A percentile compares a stretch with the other conserved stretches of the same genome.
Conservation (phyloP, 495 filamentous ascomycete genomes). For the Penicillium coffeae region DNA sequence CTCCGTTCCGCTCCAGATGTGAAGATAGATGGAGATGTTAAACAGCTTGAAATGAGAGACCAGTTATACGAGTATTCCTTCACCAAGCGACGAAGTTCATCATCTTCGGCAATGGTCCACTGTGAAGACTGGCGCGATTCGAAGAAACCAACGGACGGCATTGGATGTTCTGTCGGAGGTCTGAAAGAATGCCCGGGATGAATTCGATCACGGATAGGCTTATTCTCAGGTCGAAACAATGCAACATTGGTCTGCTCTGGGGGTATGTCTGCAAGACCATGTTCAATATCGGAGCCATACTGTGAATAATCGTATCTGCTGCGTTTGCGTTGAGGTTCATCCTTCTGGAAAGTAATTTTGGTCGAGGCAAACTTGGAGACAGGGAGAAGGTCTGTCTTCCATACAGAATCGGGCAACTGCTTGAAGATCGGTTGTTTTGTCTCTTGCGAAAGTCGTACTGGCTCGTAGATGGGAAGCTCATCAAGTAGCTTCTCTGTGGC, state of each 20-base stretch:
- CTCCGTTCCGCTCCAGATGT: slow-evolving; percentile 81
- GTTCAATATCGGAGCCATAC: slow-evolving; percentile 60
- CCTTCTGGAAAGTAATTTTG: slow-evolving; percentile 65
- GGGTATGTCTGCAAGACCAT: slow-evolving; percentile 46
- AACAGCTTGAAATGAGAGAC: slow-evolving; percentile 80
- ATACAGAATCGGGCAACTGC: slow-evolving; percentile 60
- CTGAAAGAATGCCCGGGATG: slow-evolving; percentile 91
- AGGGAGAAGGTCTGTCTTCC: slow-evolving; percentile 74
- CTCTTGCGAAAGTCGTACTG: slow-evolving; percentile 56
- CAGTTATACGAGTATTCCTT: slow-evolving; percentile 96
- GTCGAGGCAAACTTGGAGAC: slow-evolving; percentile 81
- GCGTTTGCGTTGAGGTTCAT: slow-evolving; percentile 67
- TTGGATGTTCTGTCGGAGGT: slow-evolving; percentile 82
- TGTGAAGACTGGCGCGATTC: slow-evolving; percentile 81
- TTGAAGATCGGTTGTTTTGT: slow-evolving; percentile 52
- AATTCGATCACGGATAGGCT: slow-evolving; percentile 80
- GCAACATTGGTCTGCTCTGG: slow-evolving; percentile 77
- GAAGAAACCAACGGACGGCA: slow-evolving; percentile 86
- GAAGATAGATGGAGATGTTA: slow-evolving; percentile 69
- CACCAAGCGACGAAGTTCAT: slow-evolving; percentile 77
- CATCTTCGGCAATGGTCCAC: slow-evolving; percentile 86
- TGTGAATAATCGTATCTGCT: slow-evolving; percentile 73
- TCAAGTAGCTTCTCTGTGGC: slow-evolving; percentile 77
- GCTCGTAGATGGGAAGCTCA: slow-evolving; percentile 75
- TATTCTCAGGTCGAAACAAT: slow-evolving; percentile 86